phyloP scores from a whole-genome alignment of 805 yeast species.

The Hemisphaericaspora nanyangensis region DNA sequence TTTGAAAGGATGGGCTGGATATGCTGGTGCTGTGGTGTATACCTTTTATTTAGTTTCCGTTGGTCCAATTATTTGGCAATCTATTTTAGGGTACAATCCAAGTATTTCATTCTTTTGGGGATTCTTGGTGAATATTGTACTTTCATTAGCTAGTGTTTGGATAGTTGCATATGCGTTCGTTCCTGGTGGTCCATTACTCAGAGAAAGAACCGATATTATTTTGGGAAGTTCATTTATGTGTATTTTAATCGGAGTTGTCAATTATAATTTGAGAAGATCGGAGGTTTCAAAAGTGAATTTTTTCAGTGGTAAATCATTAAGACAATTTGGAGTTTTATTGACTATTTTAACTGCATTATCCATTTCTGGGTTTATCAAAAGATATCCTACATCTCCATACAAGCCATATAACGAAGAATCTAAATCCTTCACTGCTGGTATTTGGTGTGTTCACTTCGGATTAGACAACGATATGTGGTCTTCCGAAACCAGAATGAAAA shows the following conservation, averaged over 20 bases:
- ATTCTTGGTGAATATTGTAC: constrained; percentile 46
- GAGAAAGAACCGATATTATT: constrained; percentile 85
- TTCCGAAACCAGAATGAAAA: constrained; percentile 83
- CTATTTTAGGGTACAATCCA: constrained; percentile 52
- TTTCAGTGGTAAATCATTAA: not conserved
- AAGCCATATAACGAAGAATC: constrained; percentile 50
- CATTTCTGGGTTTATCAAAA: constrained; percentile 54
- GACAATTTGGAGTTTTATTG: constrained; percentile 27
- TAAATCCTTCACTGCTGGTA: constrained; percentile 84
- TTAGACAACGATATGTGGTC: constrained; percentile 98
- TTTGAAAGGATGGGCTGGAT: constrained; percentile 68
- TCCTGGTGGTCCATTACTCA: constrained; percentile 82
- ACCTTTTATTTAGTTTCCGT: constrained; percentile 60
- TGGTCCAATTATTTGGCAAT: constrained; percentile 57
- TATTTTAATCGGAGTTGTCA: constrained; percentile 51
- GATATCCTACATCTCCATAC: constrained; percentile 58
- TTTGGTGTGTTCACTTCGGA: constrained; percentile 98
- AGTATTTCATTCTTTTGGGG: constrained; percentile 50
- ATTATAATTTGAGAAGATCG: constrained; percentile 25
- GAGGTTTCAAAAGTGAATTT: constrained; percentile 2
- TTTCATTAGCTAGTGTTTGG: constrained; percentile 88
- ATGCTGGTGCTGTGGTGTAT: constrained; percentile 63
- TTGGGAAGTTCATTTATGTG: constrained; percentile 51
- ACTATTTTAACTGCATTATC: constrained; percentile 49
- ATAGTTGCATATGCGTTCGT: constrained; percentile 97